Conservation (phyloP, 331 rosid species). For the Acacia pycnantha region DNA sequence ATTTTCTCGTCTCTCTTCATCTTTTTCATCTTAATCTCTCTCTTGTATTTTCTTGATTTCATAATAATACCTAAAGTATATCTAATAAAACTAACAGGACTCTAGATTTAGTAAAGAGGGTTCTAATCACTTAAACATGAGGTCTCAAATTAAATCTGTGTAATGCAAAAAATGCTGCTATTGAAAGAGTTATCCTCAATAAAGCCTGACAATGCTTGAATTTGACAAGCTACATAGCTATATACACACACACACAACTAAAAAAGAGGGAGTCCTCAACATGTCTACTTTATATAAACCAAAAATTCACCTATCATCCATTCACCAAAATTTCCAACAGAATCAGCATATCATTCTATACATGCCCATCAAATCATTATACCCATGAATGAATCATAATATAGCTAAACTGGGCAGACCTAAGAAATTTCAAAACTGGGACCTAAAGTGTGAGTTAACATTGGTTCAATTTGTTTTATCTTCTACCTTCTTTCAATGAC, state of each 20-base stretch:
- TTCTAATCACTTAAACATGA: too few species aligned
- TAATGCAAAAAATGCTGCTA: too few species aligned
- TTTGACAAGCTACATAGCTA: not conserved
- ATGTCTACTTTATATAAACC: not conserved
- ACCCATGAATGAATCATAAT: conserved; percentile 20
- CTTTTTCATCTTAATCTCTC: too few species aligned
- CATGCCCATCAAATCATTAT: conserved; percentile 13
- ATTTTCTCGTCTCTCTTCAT: too few species aligned
- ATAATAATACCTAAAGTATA: too few species aligned
- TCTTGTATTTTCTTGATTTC: too few species aligned
- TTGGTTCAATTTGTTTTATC: not conserved
- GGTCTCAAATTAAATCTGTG: too few species aligned
- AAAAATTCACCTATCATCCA: conserved; percentile 5
- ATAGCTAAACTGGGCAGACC: not conserved
- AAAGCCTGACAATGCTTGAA: too few species aligned
- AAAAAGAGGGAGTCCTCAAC: not conserved
- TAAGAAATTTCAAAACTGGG: not conserved
- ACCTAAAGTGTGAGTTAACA: not conserved
- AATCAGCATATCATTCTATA: conserved; percentile 1
- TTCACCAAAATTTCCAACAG: not conserved
- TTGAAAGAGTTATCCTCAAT: too few species aligned
- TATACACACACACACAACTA: not conserved
- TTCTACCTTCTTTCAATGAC: not conserved
- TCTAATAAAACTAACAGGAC: too few species aligned
- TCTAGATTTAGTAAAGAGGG: too few species aligned